Evolutionary conservation across 2,329 filamentous ascomycete genomes (phyloP), one percentile per base, ranked within the genome.

Genomic region (Colletotrichum euphorbiae): DNA sequence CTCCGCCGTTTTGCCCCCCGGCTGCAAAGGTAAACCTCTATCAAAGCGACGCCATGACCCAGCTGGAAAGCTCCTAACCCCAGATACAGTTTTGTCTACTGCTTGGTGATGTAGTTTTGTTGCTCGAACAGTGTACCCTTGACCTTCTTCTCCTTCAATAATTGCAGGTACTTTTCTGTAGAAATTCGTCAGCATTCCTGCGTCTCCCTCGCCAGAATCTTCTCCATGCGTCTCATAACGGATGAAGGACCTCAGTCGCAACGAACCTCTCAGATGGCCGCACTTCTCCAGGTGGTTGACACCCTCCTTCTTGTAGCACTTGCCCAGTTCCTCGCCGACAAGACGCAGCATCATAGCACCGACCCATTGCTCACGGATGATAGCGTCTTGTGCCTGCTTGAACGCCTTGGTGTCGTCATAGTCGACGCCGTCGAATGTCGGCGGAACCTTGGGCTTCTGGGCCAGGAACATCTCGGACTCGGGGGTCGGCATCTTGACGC

Each of bases 261-360:
- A 83, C 91, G 85, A 79, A 96, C 93, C 92, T 91, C 93, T 86
- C 80, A 95, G 80, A 75, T 87, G 84, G 72, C 92, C 92, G 80
- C 93, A 96, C 83, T 95, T 96, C 86, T 95, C 93, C 79, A 96
- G 81, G 79, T 96, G 93, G 80, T 96, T 96, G 72, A 94, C 91
- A 64, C 93, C 93, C 81, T 96, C 91, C 73, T 89, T 86, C 80
- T 89, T 89, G 81, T 96, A 96, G 84, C 93, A 96, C 83, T 93
- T 95, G 80, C 90, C 87, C 83, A 96, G 84, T 84, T 96, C 93
- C 79, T 95, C 91, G 71, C 91, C 85, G 62, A 96, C 91, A 71
- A 96, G 82, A 70, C 93, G 86, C 66, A 91, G 91, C 93, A 94
- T 96, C 93, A 96, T 96, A 78, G 91, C 90, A 78, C 89, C 90